phyloP scores from a whole-genome alignment of 2,329 filamentous ascomycete species.

The Alternaria longipes region DNA sequence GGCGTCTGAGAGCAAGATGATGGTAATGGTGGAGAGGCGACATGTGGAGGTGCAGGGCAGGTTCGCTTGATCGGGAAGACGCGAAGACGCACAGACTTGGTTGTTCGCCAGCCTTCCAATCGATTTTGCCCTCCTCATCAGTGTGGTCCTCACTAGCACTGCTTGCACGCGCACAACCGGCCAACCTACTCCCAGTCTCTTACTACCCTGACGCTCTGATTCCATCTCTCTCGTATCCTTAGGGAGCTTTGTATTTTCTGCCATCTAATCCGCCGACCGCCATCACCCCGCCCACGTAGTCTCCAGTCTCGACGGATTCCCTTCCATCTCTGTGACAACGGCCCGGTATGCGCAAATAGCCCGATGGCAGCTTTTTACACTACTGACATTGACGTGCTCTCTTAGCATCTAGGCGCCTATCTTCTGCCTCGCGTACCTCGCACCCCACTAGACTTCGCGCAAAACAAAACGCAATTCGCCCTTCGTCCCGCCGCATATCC shows the following conservation, averaged over 20 bases:
- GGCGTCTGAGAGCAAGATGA: background rate
- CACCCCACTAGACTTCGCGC: constrained; percentile 13
- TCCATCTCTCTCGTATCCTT: constrained; percentile 25
- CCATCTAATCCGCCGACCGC: constrained; percentile 24
- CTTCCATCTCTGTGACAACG: constrained; percentile 21
- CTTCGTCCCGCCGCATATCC: constrained; percentile 15
- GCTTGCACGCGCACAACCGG: constrained; percentile 21
- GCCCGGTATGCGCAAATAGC: constrained; percentile 25
- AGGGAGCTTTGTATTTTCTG: constrained; percentile 25
- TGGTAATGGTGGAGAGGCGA: background rate
- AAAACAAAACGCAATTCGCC: constrained; percentile 10
- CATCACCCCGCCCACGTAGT: constrained; percentile 14
- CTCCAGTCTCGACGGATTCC: constrained; percentile 17
- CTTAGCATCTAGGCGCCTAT: constrained; percentile 14
- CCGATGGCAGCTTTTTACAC: constrained; percentile 1
- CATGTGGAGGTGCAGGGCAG: constrained; percentile 7
- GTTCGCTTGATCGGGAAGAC: constrained; percentile 23
- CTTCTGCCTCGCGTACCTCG: constrained; percentile 14
- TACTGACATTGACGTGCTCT: constrained; percentile 5
- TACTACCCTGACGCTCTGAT: constrained; percentile 3
- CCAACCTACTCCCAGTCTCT: constrained; percentile 12
- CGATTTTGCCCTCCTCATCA: constrained; percentile 22
- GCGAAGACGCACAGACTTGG: constrained; percentile 16
- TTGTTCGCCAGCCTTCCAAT: constrained; percentile 23
- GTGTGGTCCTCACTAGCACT: constrained; percentile 24